These are phyloP conservation scores for Auricularia sp. DNA, from an alignment of 768 basidiomycete species.

Conservation along the genomic window DNA sequence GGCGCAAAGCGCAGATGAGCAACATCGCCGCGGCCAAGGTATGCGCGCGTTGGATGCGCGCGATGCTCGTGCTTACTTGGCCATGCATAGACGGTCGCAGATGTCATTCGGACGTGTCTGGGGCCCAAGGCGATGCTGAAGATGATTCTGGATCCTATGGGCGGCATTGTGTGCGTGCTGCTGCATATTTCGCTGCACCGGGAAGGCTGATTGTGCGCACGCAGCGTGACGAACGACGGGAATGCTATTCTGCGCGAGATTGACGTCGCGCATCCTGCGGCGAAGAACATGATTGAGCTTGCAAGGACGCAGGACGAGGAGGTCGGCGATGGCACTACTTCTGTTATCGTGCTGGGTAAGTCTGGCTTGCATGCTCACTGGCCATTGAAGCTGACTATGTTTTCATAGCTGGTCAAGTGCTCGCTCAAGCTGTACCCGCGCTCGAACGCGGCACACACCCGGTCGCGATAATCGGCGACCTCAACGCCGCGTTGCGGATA, in stretches of 20 bases:
- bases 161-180: conserved; percentile 74
- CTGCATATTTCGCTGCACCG: background rate
- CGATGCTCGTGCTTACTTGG: background rate
- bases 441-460: conserved; percentile 97
- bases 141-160: conserved; percentile 99
- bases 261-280: conserved; percentile 96
- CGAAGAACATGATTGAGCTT: conserved; percentile 99
- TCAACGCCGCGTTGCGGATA: conserved; percentile 91
- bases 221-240: conserved; percentile 93
- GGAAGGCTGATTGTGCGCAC: background rate
- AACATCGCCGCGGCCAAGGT: conserved; percentile 98
- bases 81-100: conserved; percentile 73
- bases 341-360: conserved; percentile 92
- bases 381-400: background rate
- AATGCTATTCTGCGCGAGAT: conserved; percentile 98
- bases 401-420: conserved; percentile 80
- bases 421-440: conserved; percentile 86
- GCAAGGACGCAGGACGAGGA: conserved; percentile 98
- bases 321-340: conserved; percentile 97
- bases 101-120: conserved; percentile 94
- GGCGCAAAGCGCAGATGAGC: conserved; percentile 90
- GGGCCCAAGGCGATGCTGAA: conserved; percentile 98
- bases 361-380: background rate
- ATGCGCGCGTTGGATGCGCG: conserved; percentile 10
- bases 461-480: conserved; percentile 96